A percentile compares a stretch with the other conserved stretches of the same genome.
Evolutionary conservation across 257 asterid species (phyloP).

Genomic region (Schizonepeta tenuifolia): DNA sequence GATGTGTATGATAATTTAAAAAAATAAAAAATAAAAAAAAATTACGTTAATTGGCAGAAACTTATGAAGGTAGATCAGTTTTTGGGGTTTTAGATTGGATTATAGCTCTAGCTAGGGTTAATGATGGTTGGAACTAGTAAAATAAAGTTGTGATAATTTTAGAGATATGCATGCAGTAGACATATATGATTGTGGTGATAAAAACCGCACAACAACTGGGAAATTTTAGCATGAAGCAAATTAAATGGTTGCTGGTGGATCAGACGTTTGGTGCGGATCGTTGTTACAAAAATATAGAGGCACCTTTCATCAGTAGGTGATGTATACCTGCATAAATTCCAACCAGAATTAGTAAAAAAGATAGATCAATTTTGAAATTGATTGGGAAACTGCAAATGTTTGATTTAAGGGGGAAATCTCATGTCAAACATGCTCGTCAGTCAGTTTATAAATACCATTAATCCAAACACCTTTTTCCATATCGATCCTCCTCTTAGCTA

Average conservation of each 20-base stretch:
- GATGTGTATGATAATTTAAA: not conserved
- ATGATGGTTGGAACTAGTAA: not conserved
- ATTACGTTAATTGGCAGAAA: no score
- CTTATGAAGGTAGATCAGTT: not conserved
- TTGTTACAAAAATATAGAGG: constrained; percentile 25
- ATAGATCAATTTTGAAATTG: no score
- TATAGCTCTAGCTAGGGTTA: not conserved
- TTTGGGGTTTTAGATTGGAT: not conserved
- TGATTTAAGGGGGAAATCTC: no score
- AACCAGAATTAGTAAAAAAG: not conserved
- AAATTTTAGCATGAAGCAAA: constrained; percentile 72
- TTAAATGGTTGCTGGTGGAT: constrained; percentile 58
- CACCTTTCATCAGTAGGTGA: not conserved
- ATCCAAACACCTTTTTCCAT: no score
- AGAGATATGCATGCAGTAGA: not conserved
- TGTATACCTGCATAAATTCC: not conserved
- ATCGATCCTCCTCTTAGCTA: no score
- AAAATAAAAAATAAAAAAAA: no score
- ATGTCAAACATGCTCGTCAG: no score
- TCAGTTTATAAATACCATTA: no score
- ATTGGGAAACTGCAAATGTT: not conserved
- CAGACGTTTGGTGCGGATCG: constrained; percentile 49
- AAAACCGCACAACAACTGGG: constrained; percentile 56
- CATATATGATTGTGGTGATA: constrained; percentile 32
- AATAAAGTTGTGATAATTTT: not conserved